Percentiles rank a stretch among this genome's conserved stretches.
These are phyloP conservation scores for Ogataea nitratoaversa DNA, from an alignment of 805 yeast genomes.

Conservation along the genomic window DNA sequence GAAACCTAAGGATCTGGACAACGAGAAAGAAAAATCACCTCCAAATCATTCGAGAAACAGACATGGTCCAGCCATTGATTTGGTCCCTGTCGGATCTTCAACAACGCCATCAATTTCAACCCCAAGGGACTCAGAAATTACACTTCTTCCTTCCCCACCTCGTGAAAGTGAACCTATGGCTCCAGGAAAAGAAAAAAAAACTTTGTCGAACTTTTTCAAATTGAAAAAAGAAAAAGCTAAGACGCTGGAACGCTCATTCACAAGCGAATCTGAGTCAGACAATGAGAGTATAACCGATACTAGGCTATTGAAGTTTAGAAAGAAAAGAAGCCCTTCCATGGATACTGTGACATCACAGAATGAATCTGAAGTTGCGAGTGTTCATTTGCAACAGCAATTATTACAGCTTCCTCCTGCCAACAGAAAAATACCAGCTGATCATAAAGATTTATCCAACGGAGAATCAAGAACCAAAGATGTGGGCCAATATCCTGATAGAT, in stretches of 20 bases:
- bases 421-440: background rate
- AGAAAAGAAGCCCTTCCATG: background rate
- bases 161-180: constrained; percentile 3
- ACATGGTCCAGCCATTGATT: constrained; percentile 24
- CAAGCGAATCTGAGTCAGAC: constrained; percentile 17
- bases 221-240: constrained; percentile 21
- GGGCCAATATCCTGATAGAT: background rate
- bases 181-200: constrained; percentile 11
- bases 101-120: background rate
- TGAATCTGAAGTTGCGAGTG: no score
- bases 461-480: background rate
- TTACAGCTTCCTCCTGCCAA: background rate
- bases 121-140: background rate
- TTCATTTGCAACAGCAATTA: background rate
- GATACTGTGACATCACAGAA: background rate
- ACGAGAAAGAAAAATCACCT: constrained; percentile 13
- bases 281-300: constrained; percentile 21
- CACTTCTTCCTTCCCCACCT: constrained; percentile 11
- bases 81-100: constrained; percentile 1
- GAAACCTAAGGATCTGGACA: constrained; percentile 10
- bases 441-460: background rate
- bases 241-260: constrained; percentile 8
- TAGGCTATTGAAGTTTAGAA: constrained; percentile 8
- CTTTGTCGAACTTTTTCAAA: constrained; percentile 26
- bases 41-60: constrained; percentile 25